Conservation (phyloP, 2,329 filamentous ascomycete species). For the Penicillium sclerotigenum region DNA sequence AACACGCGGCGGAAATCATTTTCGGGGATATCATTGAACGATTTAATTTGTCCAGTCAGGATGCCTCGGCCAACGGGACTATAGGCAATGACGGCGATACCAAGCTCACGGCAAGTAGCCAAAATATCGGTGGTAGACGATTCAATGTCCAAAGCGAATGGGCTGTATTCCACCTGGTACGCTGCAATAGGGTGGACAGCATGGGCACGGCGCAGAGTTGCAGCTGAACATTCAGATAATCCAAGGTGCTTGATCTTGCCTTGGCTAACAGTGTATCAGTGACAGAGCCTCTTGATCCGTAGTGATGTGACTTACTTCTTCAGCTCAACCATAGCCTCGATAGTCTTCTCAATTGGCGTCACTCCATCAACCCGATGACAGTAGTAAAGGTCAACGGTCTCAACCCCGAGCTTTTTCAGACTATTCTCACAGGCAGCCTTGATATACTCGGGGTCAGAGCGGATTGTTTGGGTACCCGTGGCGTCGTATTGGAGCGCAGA, state of each 20-base stretch:
- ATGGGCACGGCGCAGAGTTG: slow-evolving; percentile 47
- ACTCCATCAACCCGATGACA: slow-evolving; percentile 45
- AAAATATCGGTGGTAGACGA: slow-evolving; percentile 38
- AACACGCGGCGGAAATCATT: slow-evolving; percentile 48
- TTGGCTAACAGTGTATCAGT: slow-evolving; percentile 17
- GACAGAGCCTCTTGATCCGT: too few species aligned
- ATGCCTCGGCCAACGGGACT: slow-evolving; percentile 42
- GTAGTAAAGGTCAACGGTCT: slow-evolving; percentile 45
- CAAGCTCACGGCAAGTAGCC: slow-evolving; percentile 48
- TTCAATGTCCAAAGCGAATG: slow-evolving; percentile 47
- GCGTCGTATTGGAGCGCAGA: slow-evolving; percentile 27
- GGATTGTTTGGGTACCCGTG: slow-evolving; percentile 10
- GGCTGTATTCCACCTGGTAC: slow-evolving; percentile 49
- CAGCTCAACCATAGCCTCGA: slow-evolving; percentile 44
- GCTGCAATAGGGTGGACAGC: slow-evolving; percentile 46
- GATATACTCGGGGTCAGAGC: slow-evolving; percentile 40
- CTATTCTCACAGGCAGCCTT: slow-evolving; percentile 35
- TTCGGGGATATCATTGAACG: slow-evolving; percentile 44
- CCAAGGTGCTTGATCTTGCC: slow-evolving; percentile 52
- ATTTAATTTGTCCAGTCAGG: slow-evolving; percentile 39
- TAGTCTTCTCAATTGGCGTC: slow-evolving; percentile 46
- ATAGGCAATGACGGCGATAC: slow-evolving; percentile 42
- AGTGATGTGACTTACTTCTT: slow-evolving; percentile 30
- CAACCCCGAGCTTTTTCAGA: slow-evolving; percentile 36
- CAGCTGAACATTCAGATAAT: slow-evolving; percentile 44